Evolutionary conservation across 2,329 filamentous ascomycete species (phyloP).

Genomic region (Thielaviopsis ethacetica): DNA sequence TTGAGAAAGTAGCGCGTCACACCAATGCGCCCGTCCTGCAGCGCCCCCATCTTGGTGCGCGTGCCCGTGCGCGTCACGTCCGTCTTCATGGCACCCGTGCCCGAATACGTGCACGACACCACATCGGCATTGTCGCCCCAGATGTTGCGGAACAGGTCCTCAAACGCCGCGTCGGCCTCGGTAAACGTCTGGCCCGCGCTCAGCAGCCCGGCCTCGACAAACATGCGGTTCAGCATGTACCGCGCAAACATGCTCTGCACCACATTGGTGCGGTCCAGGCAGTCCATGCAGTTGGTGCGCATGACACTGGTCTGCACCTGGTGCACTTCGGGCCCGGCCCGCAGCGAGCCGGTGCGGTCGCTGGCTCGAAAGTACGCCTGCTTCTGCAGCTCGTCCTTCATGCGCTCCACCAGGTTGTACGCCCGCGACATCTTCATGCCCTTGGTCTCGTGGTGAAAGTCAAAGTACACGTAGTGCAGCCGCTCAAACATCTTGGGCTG

Average conservation of each 20-base stretch:
- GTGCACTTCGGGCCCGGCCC: constrained; percentile 58
- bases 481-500: constrained; percentile 52
- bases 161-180: constrained; percentile 63
- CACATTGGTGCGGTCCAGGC: constrained; percentile 91
- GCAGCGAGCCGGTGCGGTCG: constrained; percentile 56
- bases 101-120: constrained; percentile 82
- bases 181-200: constrained; percentile 59
- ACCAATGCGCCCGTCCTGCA: constrained; percentile 79
- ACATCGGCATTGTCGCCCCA: constrained; percentile 98
- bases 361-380: constrained; percentile 89
- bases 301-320: constrained; percentile 78
- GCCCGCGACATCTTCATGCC: constrained; percentile 87
- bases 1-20: constrained; percentile 80
- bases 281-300: constrained; percentile 98
- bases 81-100: constrained; percentile 93
- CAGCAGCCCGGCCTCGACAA: constrained; percentile 70
- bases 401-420: constrained; percentile 66
- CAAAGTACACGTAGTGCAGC: constrained; percentile 93
- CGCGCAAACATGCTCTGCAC: constrained; percentile 94
- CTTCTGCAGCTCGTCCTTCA: constrained; percentile 57
- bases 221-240: constrained; percentile 74
- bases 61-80: constrained; percentile 91
- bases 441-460: constrained; percentile 96
- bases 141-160: constrained; percentile 84
- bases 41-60: constrained; percentile 66